These are phyloP conservation scores for Hypomyces rosellus DNA, from an alignment of 2,329 filamentous ascomycete genomes.

Conservation along the genomic window DNA sequence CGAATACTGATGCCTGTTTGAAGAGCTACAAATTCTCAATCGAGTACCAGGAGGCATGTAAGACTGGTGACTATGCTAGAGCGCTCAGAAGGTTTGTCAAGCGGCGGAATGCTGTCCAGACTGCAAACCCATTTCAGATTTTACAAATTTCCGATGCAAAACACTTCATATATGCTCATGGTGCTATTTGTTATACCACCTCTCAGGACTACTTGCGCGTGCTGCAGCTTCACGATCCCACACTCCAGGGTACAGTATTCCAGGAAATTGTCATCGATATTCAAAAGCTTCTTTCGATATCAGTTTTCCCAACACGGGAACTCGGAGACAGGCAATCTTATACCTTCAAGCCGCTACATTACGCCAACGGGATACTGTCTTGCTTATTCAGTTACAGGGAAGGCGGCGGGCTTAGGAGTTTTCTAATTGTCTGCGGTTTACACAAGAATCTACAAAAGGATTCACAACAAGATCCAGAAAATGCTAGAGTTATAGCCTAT, in stretches of 20 bases:
- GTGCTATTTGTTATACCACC: conserved; percentile 58
- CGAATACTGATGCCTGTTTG: not conserved
- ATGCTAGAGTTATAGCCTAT: conserved; percentile 36
- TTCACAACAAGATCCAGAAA: conserved; percentile 27
- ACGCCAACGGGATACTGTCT: conserved; percentile 49
- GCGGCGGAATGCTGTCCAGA: conserved; percentile 52
- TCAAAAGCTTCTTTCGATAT: conserved; percentile 29
- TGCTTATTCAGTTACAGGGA: conserved; percentile 46
- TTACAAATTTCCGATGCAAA: conserved; percentile 53
- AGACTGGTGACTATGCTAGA: conserved; percentile 16
- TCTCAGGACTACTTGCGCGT: conserved; percentile 45
- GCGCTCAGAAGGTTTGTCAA: conserved; percentile 53
- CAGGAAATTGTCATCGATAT: conserved; percentile 53
- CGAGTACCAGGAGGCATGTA: conserved; percentile 18
- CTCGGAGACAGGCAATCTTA: conserved; percentile 32
- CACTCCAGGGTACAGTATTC: conserved; percentile 30
- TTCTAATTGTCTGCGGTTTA: conserved; percentile 44
- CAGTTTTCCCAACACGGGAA: conserved; percentile 25
- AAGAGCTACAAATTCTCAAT: conserved; percentile 17
- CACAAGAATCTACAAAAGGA: conserved; percentile 25
- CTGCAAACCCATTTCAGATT: conserved; percentile 54
- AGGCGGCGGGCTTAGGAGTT: conserved; percentile 32
- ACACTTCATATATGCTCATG: conserved; percentile 56
- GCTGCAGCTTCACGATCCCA: conserved; percentile 48
- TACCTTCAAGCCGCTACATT: conserved; percentile 50